phyloP scores from a whole-genome alignment of 345 rosid genomes.

The Dipteronia sinensis region DNA sequence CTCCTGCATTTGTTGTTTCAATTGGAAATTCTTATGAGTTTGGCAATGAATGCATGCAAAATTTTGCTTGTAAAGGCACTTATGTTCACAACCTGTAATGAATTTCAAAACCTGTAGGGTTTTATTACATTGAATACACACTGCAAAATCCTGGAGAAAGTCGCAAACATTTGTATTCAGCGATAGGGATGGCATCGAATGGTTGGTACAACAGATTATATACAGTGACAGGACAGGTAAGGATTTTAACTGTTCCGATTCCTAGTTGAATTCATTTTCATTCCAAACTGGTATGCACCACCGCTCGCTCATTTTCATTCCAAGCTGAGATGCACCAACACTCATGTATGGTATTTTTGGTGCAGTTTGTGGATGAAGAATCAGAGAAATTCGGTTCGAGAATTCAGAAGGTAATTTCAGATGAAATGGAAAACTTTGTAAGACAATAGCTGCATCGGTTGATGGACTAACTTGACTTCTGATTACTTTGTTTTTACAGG shows the following conservation, averaged over 20 bases:
- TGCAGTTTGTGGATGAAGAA: constrained; percentile 74
- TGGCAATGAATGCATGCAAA: background rate
- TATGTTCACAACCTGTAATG: background rate
- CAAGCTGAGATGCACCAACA: background rate
- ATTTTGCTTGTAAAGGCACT: background rate
- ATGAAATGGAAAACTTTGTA: background rate
- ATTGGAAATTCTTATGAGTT: background rate
- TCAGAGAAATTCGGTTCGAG: constrained; percentile 57
- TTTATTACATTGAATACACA: constrained; percentile 88
- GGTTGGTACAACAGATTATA: constrained; percentile 94
- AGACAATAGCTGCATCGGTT: background rate
- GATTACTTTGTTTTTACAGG: constrained; percentile 45
- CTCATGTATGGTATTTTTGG: background rate
- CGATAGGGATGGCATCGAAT: constrained; percentile 83
- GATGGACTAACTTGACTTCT: background rate
- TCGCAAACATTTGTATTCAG: constrained; percentile 66
- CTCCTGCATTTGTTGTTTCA: background rate
- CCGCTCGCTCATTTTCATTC: background rate
- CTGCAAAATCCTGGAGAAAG: constrained; percentile 88
- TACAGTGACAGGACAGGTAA: constrained; percentile 88
- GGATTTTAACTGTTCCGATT: background rate
- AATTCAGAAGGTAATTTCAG: constrained; percentile 60
- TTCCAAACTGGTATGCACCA: background rate
- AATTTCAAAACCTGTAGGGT: constrained; percentile 40
- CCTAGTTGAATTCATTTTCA: background rate